Evolutionary conservation across 73 alveolate species (phyloP), one percentile per base, ranked within the genome.

Genomic region (Paraurostyla sp.): DNA sequence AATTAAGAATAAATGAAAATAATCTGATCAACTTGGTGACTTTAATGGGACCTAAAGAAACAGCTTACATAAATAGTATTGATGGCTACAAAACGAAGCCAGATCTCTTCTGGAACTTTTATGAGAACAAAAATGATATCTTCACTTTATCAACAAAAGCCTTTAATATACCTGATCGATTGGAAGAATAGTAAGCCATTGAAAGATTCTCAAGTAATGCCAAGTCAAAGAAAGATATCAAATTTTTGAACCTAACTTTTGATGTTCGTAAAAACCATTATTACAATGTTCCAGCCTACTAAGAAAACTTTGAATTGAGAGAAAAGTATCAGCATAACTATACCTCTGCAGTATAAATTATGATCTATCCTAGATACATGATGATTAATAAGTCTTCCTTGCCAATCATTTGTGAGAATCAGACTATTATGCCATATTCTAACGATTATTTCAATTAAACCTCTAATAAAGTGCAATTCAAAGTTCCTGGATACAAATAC

Each of bases 281-380:
- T 45, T 30, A 32, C 36, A 35, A 88, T 35, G 48, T 50, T 22
- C 71, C 41, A 22, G 16, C 58, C 40, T 69, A 69, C 25, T 33
- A 23, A 43, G 95, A 89, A 32, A 89, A 81, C 22, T 89, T 89
- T 46, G 89, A 80, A 48, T 68, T 81, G 60, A 80, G 95, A 33
- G 84, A 81, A 42, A 50, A 30, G 27, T 49, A 38, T 41, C 40
- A 23, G 33, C 68, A 40, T 40, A 36, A 71, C 38, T n/a, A 25
- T 23, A 40, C 85, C 25, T 29, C 83, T 0, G 80, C 92, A 29
- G 54, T 46, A 1, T 75, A 43, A 33, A 49, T 75, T 20, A 43
- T 75, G 73, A 25, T 75, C 6, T 75, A 75, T 33, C 87, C 87
- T 9, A 75, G 33, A 49, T 75, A 50, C 51, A 49, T 75, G 75